Base-by-base conservation (phyloP, 345 rosid species). In the Clarkia xantiana region DNA sequence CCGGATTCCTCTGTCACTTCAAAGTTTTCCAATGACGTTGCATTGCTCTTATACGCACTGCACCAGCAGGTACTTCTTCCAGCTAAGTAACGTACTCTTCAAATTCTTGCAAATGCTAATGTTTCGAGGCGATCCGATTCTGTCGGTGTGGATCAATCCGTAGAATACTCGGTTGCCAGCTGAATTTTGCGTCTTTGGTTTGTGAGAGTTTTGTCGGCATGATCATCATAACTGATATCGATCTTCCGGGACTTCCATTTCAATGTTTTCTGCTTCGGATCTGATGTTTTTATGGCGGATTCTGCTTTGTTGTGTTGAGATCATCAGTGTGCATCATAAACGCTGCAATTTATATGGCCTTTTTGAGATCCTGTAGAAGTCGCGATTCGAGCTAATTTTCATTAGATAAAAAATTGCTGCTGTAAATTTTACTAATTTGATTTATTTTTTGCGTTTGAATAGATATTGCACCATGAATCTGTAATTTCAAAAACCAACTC, bases 41-140 rank as follows among this genome's bases (percentile, higher is more conserved):
- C 97, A 54, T 65, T 90, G 55, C 79, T 90, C 54, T 86, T 90
- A 60, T 90, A 90, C 59, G 97, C 86, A 45, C 52, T 90, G 40
- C 67, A 90, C 63, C 88, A 86, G 63, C 97, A 90, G 97, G 97
- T 86, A 15, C 47, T 13, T 13, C 16, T 57, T 53, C 52, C 7
- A 16, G 15, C 51, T 20, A 18, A 10, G 41, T 49, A 0, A 20
- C 17, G 14, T 15, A 9, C 53, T 29, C 22, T 18, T 34, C 9
- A 12, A 19, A 47, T 19, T 10, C 38, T 47, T 38, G 38, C 38
- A 14, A 48, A 23, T 48, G 51, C 39, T 14, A 11, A 10, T 23
- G 3, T 17, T 23, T 48, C 51, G 10, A 38, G 39, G 8, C 16
- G 38, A 48, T 48, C 11, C 23, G 51, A 13, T 23, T 29, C 17